Evolutionary conservation across 1,284 basidiomycete species (phyloP).

Genomic region (Quambalaria eucalypti): DNA sequence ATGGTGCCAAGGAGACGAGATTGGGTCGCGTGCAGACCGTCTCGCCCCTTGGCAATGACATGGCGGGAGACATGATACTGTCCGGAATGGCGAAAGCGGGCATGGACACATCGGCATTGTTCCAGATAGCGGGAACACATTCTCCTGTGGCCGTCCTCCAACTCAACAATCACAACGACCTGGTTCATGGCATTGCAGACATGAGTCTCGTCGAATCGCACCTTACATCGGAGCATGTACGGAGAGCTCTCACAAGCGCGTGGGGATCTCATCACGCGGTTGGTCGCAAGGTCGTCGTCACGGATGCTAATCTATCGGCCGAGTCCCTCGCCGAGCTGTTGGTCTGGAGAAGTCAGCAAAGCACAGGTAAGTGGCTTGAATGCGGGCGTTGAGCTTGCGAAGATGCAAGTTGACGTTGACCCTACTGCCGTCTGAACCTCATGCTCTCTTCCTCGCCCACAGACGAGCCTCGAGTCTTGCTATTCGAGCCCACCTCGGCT

Average conservation of each 20-base stretch:
- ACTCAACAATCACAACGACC: constrained; percentile 62
- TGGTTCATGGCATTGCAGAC: constrained; percentile 79
- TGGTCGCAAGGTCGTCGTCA: constrained; percentile 58
- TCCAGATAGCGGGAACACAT: constrained; percentile 41
- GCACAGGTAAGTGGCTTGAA: too few relatives aligned
- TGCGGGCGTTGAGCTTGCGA: too few relatives aligned
- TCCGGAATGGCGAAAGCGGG: constrained; percentile 58
- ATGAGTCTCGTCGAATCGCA: constrained; percentile 54
- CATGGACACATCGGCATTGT: constrained; percentile 73
- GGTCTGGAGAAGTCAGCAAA: too few relatives aligned
- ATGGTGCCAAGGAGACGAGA: constrained; percentile 30
- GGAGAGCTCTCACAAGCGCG: constrained; percentile 53
- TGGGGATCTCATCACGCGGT: constrained; percentile 49
- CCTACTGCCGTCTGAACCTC: not conserved
- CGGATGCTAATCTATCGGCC: constrained; percentile 72
- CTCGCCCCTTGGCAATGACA: constrained; percentile 47
- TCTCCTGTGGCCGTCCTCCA: constrained; percentile 76
- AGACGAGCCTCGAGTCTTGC: constrained; percentile 5
- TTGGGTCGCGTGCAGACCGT: constrained; percentile 14
- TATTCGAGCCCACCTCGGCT: constrained; percentile 71
- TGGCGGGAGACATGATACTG: constrained; percentile 51
- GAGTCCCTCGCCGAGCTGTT: constrained; percentile 56
- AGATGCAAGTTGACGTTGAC: not conserved
- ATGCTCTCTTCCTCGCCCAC: constrained; percentile 10
- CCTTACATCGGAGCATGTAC: not conserved